phyloP scores from a whole-genome alignment of 495 filamentous ascomycete species.

The Penicillium riverlandense region DNA sequence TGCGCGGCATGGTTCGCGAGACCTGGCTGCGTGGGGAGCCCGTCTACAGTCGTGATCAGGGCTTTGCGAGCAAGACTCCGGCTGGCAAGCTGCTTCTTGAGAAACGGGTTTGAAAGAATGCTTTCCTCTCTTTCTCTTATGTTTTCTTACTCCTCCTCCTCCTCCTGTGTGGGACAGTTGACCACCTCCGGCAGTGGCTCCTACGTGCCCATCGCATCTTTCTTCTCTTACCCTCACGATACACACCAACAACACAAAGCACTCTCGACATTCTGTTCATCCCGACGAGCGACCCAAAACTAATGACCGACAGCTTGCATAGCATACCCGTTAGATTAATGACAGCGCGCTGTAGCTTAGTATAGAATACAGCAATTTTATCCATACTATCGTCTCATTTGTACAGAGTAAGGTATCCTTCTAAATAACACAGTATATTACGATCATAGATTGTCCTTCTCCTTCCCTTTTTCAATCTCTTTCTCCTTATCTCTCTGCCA shows the following conservation, averaged over 20 bases:
- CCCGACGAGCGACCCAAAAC: conserved; percentile 4
- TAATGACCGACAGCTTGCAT: conserved; percentile 16
- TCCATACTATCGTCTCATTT: neutral
- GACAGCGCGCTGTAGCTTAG: conserved; percentile 19
- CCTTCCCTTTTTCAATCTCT: neutral
- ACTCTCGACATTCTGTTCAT: no score
- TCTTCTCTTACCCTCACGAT: neutral
- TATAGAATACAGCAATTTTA: neutral
- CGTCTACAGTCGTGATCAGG: conserved; percentile 58
- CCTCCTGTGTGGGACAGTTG: conserved; percentile 8
- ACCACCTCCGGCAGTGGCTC: conserved; percentile 3
- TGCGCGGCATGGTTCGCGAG: conserved; percentile 77
- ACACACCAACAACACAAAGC: no score
- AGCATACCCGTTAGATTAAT: conserved; percentile 28
- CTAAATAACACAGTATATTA: neutral
- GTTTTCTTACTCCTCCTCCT: neutral
- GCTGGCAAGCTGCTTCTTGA: conserved; percentile 57
- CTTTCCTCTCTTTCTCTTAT: conserved; percentile 11
- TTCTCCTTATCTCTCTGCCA: conserved; percentile 21
- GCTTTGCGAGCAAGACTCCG: conserved; percentile 53
- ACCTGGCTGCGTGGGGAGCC: conserved; percentile 81
- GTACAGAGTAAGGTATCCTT: neutral
- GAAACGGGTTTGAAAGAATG: conserved; percentile 40
- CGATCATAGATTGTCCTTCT: conserved; percentile 6
- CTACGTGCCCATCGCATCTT: neutral